Base-by-base conservation (phyloP, 2,329 filamentous ascomycete species). In the Trichoderma sp. region DNA sequence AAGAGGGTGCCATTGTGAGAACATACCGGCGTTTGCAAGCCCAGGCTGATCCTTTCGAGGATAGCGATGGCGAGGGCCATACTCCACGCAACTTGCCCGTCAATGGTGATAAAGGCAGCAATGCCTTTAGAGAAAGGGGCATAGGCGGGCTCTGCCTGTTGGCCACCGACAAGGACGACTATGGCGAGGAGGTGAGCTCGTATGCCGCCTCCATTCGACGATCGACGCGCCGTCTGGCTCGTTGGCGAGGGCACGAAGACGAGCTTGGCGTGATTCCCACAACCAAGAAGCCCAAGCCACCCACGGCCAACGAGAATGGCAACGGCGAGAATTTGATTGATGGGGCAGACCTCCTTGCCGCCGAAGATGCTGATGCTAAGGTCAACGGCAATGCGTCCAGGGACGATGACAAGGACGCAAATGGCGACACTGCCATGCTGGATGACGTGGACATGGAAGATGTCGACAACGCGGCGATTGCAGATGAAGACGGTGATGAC, bases 151-250 rank as follows among this genome's bases (percentile, higher is more conserved):
- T 93, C 50, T 88, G 87, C 67, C 90, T 88, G 36, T 82, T 92
- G 0, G 81, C 82, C 23, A 81, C 82, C 17, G 92, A 95, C 78
- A 81, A 85, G 0, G 91, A 93, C 73, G 93, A 95, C 80, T 92
- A 90, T 75, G 93, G 93, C 57, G 93, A 95, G 79, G 92, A 95
- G 79, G 85, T 89, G 6, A 86, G 87, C 69, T 85, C 88, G 1
- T 91, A 93, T 71, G 87, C 89, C 4, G 88, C 91, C 12, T 87
- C 92, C 8, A 81, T 95, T 20, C 84, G 90, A 68, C 87, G 91
- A 17, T 85, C 87, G 1, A 83, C 85, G 23, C 86, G 93, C 32
- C 86, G 93, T 53, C 82, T 95, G n/a, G 83, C 87, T 67, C 87
- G 93, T 36, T 95, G 93, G 93, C 82, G 83, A n/a, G 81, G 82